phyloP scores from a whole-genome alignment of 1,284 basidiomycete genomes.

The Ganoderma meredithae region DNA sequence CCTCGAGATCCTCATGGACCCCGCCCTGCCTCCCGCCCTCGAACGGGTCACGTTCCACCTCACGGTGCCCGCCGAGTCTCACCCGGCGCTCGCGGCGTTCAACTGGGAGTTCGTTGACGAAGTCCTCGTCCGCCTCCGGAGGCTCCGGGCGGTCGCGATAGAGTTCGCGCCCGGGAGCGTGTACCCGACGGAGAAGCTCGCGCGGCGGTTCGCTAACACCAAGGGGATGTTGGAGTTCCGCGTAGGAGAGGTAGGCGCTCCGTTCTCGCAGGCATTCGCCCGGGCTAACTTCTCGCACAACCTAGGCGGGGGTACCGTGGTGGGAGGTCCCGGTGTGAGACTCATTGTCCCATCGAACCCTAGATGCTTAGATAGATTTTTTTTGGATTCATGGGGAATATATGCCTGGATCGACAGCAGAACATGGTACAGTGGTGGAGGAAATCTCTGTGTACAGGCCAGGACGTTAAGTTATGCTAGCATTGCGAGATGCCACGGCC shows the following conservation, averaged over 20 bases:
- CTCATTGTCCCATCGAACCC: background rate
- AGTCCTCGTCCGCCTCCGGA: background rate
- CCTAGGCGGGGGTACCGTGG: background rate
- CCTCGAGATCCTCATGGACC: constrained; percentile 3
- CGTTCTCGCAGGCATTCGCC: background rate
- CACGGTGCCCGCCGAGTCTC: background rate
- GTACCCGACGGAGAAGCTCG: background rate
- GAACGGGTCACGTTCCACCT: background rate
- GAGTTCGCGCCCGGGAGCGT: background rate
- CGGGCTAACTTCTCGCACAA: background rate
- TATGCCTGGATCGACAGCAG: background rate
- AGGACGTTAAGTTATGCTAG: background rate
- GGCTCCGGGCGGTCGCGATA: constrained; percentile 41
- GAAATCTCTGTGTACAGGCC: background rate
- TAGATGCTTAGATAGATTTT: background rate
- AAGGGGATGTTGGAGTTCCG: background rate
- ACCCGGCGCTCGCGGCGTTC: background rate
- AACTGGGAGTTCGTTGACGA: constrained; percentile 5
- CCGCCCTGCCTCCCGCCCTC: background rate
- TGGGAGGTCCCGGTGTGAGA: constrained; percentile 2
- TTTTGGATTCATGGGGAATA: background rate
- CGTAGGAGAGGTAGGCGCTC: background rate
- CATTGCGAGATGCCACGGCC: constrained; percentile 40
- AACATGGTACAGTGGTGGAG: background rate
- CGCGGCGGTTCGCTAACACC: background rate